Evolutionary conservation across 768 basidiomycete genomes (phyloP).

Genomic region (Boletus insuetus): DNA sequence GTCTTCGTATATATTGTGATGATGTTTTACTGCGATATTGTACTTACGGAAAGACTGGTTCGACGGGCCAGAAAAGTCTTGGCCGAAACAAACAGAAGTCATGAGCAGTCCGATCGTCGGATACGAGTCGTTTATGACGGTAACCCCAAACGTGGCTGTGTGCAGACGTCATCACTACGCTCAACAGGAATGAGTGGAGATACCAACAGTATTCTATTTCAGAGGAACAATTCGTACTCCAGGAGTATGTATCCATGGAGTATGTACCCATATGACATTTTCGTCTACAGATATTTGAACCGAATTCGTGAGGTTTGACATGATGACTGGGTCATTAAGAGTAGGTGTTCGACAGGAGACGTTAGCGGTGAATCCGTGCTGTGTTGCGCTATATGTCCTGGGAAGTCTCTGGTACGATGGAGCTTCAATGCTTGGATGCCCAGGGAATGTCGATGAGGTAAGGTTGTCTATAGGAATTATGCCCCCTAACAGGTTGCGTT

Average conservation of each 20-base stretch:
- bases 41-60: neutral
- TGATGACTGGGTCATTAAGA: neutral
- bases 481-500: neutral
- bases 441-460: too few relatives aligned
- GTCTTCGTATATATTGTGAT: neutral
- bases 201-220: neutral
- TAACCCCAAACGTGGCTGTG: neutral
- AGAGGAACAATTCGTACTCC: neutral
- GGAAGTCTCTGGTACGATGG: neutral
- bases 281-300: neutral
- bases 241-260: neutral
- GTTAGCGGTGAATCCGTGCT: neutral
- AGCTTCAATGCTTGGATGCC: too few relatives aligned
- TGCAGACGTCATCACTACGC: neutral
- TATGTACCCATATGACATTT: too few relatives aligned
- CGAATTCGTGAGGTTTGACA: neutral
- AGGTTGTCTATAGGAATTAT: neutral
- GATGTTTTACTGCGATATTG: neutral
- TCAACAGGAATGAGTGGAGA: neutral
- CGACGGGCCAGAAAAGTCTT: neutral
- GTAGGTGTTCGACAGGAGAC: neutral
- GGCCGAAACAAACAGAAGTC: neutral
- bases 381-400: neutral
- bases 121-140: neutral
- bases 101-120: neutral